Evolutionary conservation across 129 eudicot species (phyloP).

Genomic region (Smallanthus sonchifolius): DNA sequence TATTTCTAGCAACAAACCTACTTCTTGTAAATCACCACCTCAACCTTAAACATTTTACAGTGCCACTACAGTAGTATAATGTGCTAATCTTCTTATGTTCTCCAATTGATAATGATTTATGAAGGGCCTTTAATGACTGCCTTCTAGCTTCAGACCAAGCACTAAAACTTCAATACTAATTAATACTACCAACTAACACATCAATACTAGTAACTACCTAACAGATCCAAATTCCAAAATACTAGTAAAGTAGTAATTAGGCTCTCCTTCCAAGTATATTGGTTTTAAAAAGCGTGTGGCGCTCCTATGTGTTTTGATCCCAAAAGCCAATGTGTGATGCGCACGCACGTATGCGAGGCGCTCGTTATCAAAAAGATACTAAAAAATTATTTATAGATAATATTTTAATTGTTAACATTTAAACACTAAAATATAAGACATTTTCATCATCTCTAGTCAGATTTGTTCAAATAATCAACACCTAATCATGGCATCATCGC

Average conservation of each 20-base stretch:
- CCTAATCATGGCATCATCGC: too few relatives aligned
- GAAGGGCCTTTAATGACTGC: neutral
- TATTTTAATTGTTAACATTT: too few relatives aligned
- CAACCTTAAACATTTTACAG: neutral
- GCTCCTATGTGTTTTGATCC: too few relatives aligned
- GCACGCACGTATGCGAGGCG: too few relatives aligned
- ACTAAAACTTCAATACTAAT: neutral
- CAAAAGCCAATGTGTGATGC: too few relatives aligned
- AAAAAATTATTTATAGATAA: too few relatives aligned
- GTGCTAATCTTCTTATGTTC: neutral
- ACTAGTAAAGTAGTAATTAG: neutral
- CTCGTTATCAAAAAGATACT: too few relatives aligned
- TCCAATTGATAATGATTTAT: neutral
- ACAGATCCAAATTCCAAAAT: neutral
- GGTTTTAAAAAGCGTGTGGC: too few relatives aligned
- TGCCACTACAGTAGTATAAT: neutral
- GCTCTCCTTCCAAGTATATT: neutral
- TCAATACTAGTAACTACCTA: neutral
- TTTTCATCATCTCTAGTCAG: too few relatives aligned
- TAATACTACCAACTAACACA: neutral
- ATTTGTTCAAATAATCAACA: too few relatives aligned
- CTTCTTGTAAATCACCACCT: neutral
- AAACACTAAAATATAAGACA: too few relatives aligned
- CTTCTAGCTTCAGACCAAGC: neutral
- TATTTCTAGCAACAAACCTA: neutral